These are phyloP conservation scores for Phialocephala subalpina DNA, from an alignment of 2,329 filamentous ascomycete species.

Conservation along the genomic window DNA sequence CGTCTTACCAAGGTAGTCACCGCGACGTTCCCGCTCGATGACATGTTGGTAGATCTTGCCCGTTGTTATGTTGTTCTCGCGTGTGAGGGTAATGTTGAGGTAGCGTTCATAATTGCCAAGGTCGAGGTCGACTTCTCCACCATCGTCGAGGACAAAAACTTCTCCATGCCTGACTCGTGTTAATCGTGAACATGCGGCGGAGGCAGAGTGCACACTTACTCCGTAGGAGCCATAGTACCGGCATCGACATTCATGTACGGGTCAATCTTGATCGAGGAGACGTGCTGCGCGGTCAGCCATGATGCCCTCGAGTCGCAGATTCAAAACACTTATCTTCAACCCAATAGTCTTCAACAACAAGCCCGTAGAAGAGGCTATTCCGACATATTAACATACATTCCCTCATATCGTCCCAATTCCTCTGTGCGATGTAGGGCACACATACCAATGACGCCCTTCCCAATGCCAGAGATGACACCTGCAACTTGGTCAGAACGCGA, in stretches of 20 bases:
- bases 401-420: neutral
- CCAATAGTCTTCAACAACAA: constrained; percentile 83
- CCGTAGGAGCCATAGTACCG: constrained; percentile 70
- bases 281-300: constrained; percentile 52
- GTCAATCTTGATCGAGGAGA: constrained; percentile 74
- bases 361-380: constrained; percentile 72
- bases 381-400: constrained; percentile 29
- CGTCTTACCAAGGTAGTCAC: constrained; percentile 85
- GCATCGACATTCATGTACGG: constrained; percentile 81
- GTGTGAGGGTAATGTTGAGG: constrained; percentile 79
- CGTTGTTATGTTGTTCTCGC: constrained; percentile 96
- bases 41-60: constrained; percentile 95
- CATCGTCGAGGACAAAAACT: constrained; percentile 86
- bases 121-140: constrained; percentile 79
- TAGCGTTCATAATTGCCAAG: constrained; percentile 83
- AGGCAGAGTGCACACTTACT: constrained; percentile 50
- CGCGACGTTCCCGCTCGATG: constrained; percentile 65
- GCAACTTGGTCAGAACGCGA: constrained; percentile 31
- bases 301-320: constrained; percentile 3
- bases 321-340: constrained; percentile 69
- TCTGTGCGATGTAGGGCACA: constrained; percentile 19
- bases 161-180: constrained; percentile 75
- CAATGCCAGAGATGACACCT: constrained; percentile 63
- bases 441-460: constrained; percentile 73
- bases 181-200: constrained; percentile 41